Evolutionary conservation across 1,284 basidiomycete genomes (phyloP), one percentile per base, ranked within the genome.

Genomic region (Cystobasidium pallidum): DNA sequence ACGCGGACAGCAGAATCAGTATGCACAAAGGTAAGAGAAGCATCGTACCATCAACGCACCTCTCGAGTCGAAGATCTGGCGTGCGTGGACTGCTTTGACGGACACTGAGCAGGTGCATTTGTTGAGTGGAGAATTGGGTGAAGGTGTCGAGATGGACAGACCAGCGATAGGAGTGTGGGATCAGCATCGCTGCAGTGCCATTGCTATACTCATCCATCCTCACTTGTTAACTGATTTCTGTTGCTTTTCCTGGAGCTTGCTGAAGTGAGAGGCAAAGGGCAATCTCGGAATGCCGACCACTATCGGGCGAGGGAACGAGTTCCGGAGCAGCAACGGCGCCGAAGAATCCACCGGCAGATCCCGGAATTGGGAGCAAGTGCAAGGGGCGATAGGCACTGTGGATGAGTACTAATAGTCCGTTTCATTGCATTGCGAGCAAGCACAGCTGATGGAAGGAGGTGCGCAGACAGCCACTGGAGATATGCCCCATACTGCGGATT

Each of bases 21-120:
- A 26, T 47, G 10, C 24, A 36, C 45, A 45, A 8, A n/a, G n/a
- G 4, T 15, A 45, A 11, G 13, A 43, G 28, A 28, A 74, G n/a
- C n/a, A n/a, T n/a, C 57, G 13, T 58, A 32, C 64, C 54, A 72
- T 54, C 24, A 43, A 73, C 62, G 80, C 77, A 80, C 92, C 92
- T 81, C 92, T 91, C 81, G 92, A 95, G 86, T 95, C 92, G 82
- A 95, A 95, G 87, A 95, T 95, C 91, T 94, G 74, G 54, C 75
- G 72, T 57, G 76, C 73, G 71, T 76, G 68, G 59, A 75, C 73
- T 39, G 73, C 68, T 39, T 68, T 74, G 73, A 74, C 71, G 49
- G 75, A 65, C 75, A 75, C 75, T 66, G 52, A 21, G 17, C 15
- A 6, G n/a, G 54, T 13, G 30, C 17, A 21, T 51, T 51, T 24